phyloP scores from a whole-genome alignment of 352 stramenopile species.

The Phytophthora pistaciae region DNA sequence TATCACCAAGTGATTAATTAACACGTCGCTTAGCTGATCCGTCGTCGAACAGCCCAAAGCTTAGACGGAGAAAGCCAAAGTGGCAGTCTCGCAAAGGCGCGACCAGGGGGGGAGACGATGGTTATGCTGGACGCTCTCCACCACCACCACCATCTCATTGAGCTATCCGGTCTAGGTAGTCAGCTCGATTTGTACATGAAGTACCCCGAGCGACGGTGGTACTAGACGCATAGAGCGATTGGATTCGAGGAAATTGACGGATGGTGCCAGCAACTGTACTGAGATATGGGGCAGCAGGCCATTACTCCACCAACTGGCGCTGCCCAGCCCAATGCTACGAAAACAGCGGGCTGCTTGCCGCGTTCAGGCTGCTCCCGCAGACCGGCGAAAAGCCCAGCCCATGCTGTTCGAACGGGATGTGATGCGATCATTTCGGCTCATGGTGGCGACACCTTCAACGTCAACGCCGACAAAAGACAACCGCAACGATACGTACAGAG shows the following conservation, averaged over 20 bases:
- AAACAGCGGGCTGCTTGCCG: conserved; percentile 24
- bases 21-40: background rate
- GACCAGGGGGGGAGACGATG: conserved; percentile 8
- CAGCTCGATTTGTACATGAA: conserved; percentile 7
- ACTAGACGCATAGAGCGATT: background rate
- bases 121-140: conserved; percentile 25
- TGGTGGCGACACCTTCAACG: conserved; percentile 14
- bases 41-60: conserved; percentile 16
- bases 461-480: conserved; percentile 3
- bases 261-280: conserved; percentile 3
- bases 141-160: conserved; percentile 29
- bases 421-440: conserved; percentile 36
- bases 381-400: background rate
- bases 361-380: background rate
- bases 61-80: conserved; percentile 28
- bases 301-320: conserved; percentile 5
- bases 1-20: conserved; percentile 19
- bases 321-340: conserved; percentile 17
- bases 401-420: conserved; percentile 40
- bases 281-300: conserved; percentile 16
- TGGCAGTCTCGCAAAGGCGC: conserved; percentile 32
- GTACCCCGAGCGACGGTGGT: conserved; percentile 6
- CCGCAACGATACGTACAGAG: background rate
- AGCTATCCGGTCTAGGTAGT: conserved; percentile 20
- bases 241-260: conserved; percentile 3